Evolutionary conservation across 2,329 filamentous ascomycete species (phyloP).

Genomic region (Beauveria bassiana): DNA sequence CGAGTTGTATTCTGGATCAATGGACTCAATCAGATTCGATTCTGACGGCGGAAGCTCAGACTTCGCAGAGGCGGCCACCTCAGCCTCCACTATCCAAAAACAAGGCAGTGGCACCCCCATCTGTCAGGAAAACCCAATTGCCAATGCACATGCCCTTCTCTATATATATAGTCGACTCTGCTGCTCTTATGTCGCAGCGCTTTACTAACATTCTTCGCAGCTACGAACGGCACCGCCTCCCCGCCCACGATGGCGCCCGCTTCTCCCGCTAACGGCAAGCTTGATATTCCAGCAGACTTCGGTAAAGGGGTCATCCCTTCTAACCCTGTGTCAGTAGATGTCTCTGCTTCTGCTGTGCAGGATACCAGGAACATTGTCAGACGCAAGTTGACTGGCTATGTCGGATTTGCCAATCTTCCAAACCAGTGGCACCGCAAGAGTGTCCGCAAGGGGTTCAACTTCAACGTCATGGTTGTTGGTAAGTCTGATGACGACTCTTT

Average conservation of each 20-base stretch:
- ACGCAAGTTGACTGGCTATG: constrained; percentile 95
- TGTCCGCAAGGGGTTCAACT: constrained; percentile 99
- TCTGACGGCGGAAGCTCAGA: constrained; percentile 17
- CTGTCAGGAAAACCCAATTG: constrained; percentile 28
- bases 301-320: constrained; percentile 27
- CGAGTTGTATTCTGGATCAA: constrained; percentile 33
- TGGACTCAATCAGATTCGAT: constrained; percentile 8
- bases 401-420: constrained; percentile 95
- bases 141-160: constrained; percentile 2
- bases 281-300: constrained; percentile 21
- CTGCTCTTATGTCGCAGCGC: background rate
- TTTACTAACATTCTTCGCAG: constrained; percentile 33
- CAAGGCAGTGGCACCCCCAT: constrained; percentile 12
- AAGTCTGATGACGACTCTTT: constrained; percentile 30
- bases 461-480: constrained; percentile 99
- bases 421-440: constrained; percentile 99
- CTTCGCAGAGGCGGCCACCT: background rate
- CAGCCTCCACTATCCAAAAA: background rate
- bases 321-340: constrained; percentile 26
- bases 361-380: constrained; percentile 94
- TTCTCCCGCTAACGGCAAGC: constrained; percentile 33
- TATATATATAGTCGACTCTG: background rate
- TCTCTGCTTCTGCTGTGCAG: constrained; percentile 37
- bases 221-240: constrained; percentile 38
- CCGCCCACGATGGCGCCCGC: constrained; percentile 35